Percentiles rank a stretch among this genome's conserved stretches.
Evolutionary conservation across 768 basidiomycete genomes (phyloP).

Genomic region (Calocybe cyanea): DNA sequence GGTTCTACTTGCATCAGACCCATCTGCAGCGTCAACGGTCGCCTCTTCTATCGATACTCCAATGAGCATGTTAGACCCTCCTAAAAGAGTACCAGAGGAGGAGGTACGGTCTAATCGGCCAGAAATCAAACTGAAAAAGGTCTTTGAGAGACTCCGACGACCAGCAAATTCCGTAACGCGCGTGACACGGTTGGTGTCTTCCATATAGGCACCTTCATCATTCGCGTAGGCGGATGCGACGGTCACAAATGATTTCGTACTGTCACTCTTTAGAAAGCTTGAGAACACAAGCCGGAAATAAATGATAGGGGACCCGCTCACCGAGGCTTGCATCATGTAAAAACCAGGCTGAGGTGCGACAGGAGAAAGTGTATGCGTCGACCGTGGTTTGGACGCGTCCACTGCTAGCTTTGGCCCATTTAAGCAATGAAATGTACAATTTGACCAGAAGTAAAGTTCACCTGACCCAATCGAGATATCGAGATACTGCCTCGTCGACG

Average conservation of each 20-base stretch:
- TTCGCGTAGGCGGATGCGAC: constrained; percentile 33
- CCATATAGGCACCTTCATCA: constrained; percentile 28
- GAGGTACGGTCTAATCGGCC: constrained; percentile 40
- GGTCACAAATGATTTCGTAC: constrained; percentile 42
- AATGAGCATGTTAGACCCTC: constrained; percentile 33
- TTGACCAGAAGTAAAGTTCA: constrained; percentile 27
- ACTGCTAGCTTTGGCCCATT: too few relatives aligned
- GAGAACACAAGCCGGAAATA: constrained; percentile 5
- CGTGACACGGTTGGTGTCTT: constrained; percentile 43
- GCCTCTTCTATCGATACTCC: constrained; percentile 48
- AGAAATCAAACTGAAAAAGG: constrained; percentile 40
- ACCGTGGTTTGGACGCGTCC: constrained; percentile 21
- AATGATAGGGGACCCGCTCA: too few relatives aligned
- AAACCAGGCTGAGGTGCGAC: constrained; percentile 45
- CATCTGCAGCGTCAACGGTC: constrained; percentile 29
- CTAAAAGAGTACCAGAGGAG: constrained; percentile 33
- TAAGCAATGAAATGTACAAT: too few relatives aligned
- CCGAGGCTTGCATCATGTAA: too few relatives aligned
- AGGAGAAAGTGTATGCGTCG: constrained; percentile 31
- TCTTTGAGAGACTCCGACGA: constrained; percentile 38
- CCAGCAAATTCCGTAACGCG: constrained; percentile 45
- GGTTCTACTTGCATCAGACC: constrained; percentile 22
- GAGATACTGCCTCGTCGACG: constrained; percentile 51
- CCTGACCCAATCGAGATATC: constrained; percentile 60
- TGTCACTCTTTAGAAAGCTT: constrained; percentile 32